These are phyloP conservation scores for Microcyclospora pomicola DNA, from an alignment of 2,329 filamentous ascomycete species.

Conservation along the genomic window DNA sequence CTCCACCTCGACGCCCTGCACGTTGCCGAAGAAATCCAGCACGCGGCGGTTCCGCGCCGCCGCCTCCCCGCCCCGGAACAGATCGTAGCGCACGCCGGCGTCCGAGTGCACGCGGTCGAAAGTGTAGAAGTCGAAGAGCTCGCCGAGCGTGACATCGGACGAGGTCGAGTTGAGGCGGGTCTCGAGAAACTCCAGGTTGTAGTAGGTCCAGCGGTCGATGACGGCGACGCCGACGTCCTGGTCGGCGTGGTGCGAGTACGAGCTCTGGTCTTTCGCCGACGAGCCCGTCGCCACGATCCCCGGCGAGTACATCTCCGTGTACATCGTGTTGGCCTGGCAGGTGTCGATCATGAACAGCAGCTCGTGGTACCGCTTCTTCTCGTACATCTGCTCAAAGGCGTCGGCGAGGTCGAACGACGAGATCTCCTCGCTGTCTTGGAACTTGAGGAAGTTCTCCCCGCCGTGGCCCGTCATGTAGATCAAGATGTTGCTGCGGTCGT, in stretches of 20 bases:
- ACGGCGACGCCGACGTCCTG: slow-evolving; percentile 96
- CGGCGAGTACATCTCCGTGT: slow-evolving; percentile 91
- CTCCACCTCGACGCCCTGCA: slow-evolving; percentile 85
- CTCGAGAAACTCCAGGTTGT: slow-evolving; percentile 94
- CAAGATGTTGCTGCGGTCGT: slow-evolving; percentile 89
- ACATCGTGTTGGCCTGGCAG: slow-evolving; percentile 99
- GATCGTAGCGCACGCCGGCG: slow-evolving; percentile 82
- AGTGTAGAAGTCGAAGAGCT: slow-evolving; percentile 93
- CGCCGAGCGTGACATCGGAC: slow-evolving; percentile 79
- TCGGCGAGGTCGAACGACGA: slow-evolving; percentile 91
- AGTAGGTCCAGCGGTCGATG: slow-evolving; percentile 97
- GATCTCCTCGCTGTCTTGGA: slow-evolving; percentile 96
- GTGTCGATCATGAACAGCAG: slow-evolving; percentile 99
- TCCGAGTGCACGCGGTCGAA: slow-evolving; percentile 87
- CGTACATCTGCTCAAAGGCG: slow-evolving; percentile 99
- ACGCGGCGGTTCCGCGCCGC: slow-evolving; percentile 67
- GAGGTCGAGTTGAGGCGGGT: slow-evolving; percentile 73
- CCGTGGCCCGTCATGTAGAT: slow-evolving; percentile 99
- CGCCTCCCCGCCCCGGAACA: slow-evolving; percentile 76
- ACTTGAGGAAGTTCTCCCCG: slow-evolving; percentile 95
- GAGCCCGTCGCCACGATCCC: slow-evolving; percentile 98
- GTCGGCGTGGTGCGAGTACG: slow-evolving; percentile 94
- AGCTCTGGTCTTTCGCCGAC: slow-evolving; percentile 87
- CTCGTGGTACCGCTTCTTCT: slow-evolving; percentile 98
- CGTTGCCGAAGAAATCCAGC: slow-evolving; percentile 96